These are phyloP conservation scores for Acacia concinna DNA, from an alignment of 331 rosid genomes.

Conservation along the genomic window DNA sequence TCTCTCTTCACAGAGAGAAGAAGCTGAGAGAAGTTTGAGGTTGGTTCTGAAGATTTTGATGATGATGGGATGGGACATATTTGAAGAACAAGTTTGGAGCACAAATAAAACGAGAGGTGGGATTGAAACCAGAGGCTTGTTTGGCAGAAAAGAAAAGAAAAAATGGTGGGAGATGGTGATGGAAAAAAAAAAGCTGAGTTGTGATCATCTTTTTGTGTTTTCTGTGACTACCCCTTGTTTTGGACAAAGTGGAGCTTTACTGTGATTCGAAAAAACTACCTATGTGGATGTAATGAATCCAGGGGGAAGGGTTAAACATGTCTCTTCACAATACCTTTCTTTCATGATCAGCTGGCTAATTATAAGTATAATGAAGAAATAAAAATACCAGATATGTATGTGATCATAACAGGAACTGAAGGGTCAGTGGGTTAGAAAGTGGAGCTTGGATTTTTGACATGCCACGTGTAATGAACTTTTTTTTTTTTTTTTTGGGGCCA, in stretches of 20 bases:
- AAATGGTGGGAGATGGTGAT: slow-evolving; percentile 4
- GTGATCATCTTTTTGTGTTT: slow-evolving; percentile 26
- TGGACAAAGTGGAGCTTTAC: slow-evolving; percentile 40
- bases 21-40: slow-evolving; percentile 27
- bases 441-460: slow-evolving; percentile 56
- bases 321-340: slow-evolving; percentile 20
- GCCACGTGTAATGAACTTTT: slow-evolving; percentile 67
- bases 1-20: slow-evolving; percentile 26
- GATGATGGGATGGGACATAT: slow-evolving; percentile 35
- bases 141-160: slow-evolving; percentile 48
- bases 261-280: slow-evolving; percentile 26
- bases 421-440: slow-evolving; percentile 44
- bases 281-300: slow-evolving; percentile 23
- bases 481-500: no score
- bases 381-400: background rate
- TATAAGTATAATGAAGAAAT: background rate
- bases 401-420: slow-evolving; percentile 46
- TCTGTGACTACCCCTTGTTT: slow-evolving; percentile 69
- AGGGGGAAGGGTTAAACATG: slow-evolving; percentile 37
- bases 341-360: background rate
- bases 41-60: slow-evolving; percentile 12
- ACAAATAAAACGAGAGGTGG: slow-evolving; percentile 50
- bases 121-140: slow-evolving; percentile 37
- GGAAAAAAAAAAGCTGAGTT: slow-evolving; percentile 23
- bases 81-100: slow-evolving; percentile 44